Base-by-base conservation (phyloP, 2,329 filamentous ascomycete genomes). In the Fusarium sp. region DNA sequence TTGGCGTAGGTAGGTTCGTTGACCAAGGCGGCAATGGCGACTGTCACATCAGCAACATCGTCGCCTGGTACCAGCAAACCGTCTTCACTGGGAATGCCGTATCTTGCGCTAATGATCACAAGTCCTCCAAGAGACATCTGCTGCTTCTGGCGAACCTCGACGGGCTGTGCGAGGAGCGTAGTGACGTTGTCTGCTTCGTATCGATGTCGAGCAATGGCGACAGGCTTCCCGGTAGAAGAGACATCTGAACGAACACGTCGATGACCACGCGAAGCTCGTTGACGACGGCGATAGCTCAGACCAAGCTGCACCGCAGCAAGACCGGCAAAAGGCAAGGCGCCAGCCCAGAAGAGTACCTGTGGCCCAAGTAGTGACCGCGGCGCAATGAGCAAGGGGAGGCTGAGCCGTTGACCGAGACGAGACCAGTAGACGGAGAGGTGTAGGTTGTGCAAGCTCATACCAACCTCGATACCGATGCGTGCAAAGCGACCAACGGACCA, bases 91-190 rank as follows among this genome's bases (percentile, higher is more conserved):
- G 75, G 76, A 18, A 83, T 79, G 24, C 84, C 84, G 62, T 83
- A 86, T 70, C 83, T 85, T 58, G 84, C 85, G 61, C 80, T 82
- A 53, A 84, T 60, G n/a, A 87, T 81, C 15, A 85, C 81, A n/a
- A 87, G 78, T 2, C 82, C 82, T 25, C 81, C 79, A 6, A 75
- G 74, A 24, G 75, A 58, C 48, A 68, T 64, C 49, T 80, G 76
- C 1, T 78, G 76, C n/a, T 75, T 75, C 73, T 84, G 82, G 7
- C 78, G 76, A 2, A 76, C 76, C 48, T 81, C 79, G 10, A 85
- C 80, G 3, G 80, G 78, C 8, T 78, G 76, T 3, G 80, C 79
- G 38, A 86, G 78, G 41, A 85, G 74, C n/a, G 78, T 77, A 6
- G 81, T 80, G 40, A 85, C 73, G 64, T 82, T 80, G 65, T 85